A percentile compares a stretch with the other conserved stretches of the same genome.
Evolutionary conservation across 106 monocot genomes (phyloP).

Genomic region (Dioscorea dumetorum): DNA sequence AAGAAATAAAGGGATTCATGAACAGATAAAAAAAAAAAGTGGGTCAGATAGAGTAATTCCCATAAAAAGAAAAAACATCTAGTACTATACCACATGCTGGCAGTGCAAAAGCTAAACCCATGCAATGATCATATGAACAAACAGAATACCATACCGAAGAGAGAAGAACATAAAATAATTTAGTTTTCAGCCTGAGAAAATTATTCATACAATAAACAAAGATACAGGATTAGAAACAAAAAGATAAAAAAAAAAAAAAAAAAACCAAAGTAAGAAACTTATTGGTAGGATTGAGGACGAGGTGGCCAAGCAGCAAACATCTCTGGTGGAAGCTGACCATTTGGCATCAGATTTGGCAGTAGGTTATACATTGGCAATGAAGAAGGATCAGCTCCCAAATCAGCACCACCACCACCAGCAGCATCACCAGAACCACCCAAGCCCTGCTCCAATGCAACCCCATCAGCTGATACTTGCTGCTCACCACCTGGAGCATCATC

Average conservation of each 20-base stretch:
- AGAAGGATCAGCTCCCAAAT: neutral
- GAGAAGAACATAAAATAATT: too few species aligned
- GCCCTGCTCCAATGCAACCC: neutral
- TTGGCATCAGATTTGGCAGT: slow-evolving; percentile 25
- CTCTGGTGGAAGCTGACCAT: slow-evolving; percentile 37
- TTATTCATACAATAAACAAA: neutral
- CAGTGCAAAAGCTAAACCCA: neutral
- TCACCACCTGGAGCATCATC: slow-evolving; percentile 18
- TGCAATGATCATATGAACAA: neutral
- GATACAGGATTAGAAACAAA: neutral
- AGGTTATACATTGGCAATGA: slow-evolving; percentile 18
- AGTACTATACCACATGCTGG: too few species aligned
- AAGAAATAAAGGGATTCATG: too few species aligned
- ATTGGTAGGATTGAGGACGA: slow-evolving; percentile 23
- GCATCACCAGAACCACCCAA: slow-evolving; percentile 3
- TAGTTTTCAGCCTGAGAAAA: neutral
- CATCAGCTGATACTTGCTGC: neutral
- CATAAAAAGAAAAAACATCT: too few species aligned
- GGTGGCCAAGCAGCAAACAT: slow-evolving; percentile 35
- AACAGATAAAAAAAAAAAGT: too few species aligned
- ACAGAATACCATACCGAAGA: too few species aligned
- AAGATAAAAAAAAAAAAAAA: too few species aligned
- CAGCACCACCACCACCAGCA: neutral
- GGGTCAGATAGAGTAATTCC: too few species aligned
- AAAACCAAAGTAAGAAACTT: neutral